Evolutionary conservation across 495 filamentous ascomycete species (phyloP).

Genomic region (Xylaria curta): DNA sequence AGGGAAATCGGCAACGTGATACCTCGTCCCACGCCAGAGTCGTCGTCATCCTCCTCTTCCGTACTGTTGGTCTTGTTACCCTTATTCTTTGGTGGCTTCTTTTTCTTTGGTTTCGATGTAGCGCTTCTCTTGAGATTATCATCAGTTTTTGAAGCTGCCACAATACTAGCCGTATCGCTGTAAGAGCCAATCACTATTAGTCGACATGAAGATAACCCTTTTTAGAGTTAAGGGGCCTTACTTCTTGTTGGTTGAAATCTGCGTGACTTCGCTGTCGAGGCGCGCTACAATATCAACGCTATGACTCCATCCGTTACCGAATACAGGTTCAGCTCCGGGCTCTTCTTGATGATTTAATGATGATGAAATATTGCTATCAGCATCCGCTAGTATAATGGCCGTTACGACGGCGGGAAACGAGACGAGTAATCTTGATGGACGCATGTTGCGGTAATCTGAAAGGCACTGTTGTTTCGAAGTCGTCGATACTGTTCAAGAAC

Average conservation of each 20-base stretch:
- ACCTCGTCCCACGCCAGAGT: neutral
- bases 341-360: neutral
- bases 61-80: neutral
- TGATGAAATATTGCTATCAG: neutral
- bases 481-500: too few species aligned
- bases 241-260: neutral
- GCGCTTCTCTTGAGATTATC: neutral
- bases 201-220: neutral
- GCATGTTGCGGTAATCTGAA: neutral
- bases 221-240: neutral
- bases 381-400: neutral
- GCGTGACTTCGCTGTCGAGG: neutral
- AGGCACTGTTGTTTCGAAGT: neutral
- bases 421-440: neutral
- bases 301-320: neutral
- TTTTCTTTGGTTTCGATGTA: neutral
- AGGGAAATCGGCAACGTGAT: slow-evolving; percentile 1
- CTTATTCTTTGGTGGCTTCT: slow-evolving; percentile 1
- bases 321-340: neutral
- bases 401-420: neutral
- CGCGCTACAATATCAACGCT: neutral
- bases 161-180: neutral
- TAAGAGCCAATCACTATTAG: neutral
- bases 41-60: neutral
- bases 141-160: neutral